Evolutionary conservation across 805 yeast species (phyloP), one percentile per base, ranked within the genome.

Genomic region (Priceomyces haplophilus): DNA sequence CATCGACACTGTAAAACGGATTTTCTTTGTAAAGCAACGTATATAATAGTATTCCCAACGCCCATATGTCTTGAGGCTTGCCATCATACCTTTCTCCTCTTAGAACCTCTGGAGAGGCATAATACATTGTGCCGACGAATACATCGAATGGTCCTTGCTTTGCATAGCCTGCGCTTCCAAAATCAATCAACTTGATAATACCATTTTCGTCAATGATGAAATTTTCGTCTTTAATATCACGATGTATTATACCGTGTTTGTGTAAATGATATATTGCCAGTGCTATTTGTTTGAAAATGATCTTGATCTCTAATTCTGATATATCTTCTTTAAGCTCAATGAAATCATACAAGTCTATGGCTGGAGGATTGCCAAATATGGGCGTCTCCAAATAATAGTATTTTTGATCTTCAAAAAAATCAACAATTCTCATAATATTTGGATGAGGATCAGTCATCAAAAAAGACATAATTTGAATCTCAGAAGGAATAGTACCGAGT

Each of bases 11-110:
- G 62, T 88, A 88, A 56, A 91, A 93, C 7, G 99, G 99, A 55
- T 91, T 90, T 59, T 93, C 98, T 58, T 90, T 88, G 72, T 85
- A 93, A 5, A 91, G 74, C 56, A 93, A 78, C 0, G 97, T 93
- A 65, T 90, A 93, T 17, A 93, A 68, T 44, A 93, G 68, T 17
- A 93, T 86, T 2, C 99, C 99, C 58, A 91, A 72, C 0, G 98
- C 96, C 99, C 99, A 93, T 2, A 90, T 83, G 64, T 93, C 99
- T 62, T 93, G 99, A 3, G 96, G 91, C 59, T 80, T 84, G 17
- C 99, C 99, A 40, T 81, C 88, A 56, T 91, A 93, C 17, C 90
- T 84, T 46, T 82, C 82, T 2, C 98, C 99, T 40, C 82, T 76
- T 27, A 93, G 70, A 0, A 93, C 96, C 62, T 93, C 99, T 0